Base-by-base conservation (phyloP, 2,329 filamentous ascomycete genomes). In the Phyllosticta paracitricarpa region DNA sequence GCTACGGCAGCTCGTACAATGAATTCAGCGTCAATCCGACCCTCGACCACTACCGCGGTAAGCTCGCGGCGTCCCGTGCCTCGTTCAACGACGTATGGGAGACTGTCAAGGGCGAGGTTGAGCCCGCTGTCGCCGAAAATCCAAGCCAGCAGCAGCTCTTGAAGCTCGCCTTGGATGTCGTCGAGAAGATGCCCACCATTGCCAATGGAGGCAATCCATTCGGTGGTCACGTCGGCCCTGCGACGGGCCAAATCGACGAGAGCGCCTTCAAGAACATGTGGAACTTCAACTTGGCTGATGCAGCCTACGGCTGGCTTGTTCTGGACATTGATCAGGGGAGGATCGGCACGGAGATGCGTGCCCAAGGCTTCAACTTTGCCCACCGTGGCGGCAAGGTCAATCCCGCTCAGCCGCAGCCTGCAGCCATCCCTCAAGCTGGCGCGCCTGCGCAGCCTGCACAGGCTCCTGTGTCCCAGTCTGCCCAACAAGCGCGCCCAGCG, bases 191-290 rank as follows among this genome's bases (percentile, higher is more conserved):
- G 94, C 94, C 94, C 10, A 88, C 86, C 12, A 92, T 91, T 40
- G 94, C 94, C 48, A 95, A 93, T 64, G 94, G 94, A 61, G 94
- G 94, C 24, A 97, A 97, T 73, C 94, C 94, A 5, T 99, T 99
- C 70, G 94, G 94, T 54, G 93, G 93, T 14, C 89, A 90, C 30
- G 84, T 87, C 59, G 89, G 88, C 51, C 86, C 81, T 59, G 83
- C 84, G 62, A 87, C 90, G 57, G 94, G 94, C 33, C 89, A 96
- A 70, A 91, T 99, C 19, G 94, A 99, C 65, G 94, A 99, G 79
- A 97, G 92, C 69, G 94, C 94, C 1, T 99, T 99, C 83, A 99
- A 99, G 81, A 99, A 99, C 74, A 97, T 97, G 94, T 99, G 94
- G 94, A 99, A 99, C 76, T 99, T 99, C 78, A 97, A 97, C 75